Evolutionary conservation across 148 eudicot species (phyloP).

Genomic region (Spergularia marina): DNA sequence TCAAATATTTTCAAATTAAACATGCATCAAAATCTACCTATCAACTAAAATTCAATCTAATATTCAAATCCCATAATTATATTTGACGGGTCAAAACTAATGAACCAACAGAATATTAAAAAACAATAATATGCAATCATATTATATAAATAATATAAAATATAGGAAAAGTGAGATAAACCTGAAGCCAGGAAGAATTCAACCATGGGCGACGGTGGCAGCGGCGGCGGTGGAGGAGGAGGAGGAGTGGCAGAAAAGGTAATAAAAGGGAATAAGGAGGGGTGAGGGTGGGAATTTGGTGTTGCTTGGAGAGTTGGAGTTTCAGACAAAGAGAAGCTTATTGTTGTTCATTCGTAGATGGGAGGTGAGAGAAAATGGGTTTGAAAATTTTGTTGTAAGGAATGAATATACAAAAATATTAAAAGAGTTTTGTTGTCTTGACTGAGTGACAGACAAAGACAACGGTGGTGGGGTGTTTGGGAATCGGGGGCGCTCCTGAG

Average conservation of each 20-base stretch:
- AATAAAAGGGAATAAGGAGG: background rate
- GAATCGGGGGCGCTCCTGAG: background rate
- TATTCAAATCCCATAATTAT: background rate
- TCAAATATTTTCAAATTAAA: background rate
- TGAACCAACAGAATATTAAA: background rate
- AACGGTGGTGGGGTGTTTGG: background rate
- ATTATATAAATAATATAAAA: background rate
- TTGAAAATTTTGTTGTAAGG: background rate
- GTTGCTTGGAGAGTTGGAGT: constrained; percentile 5
- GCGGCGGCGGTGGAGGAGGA: background rate
- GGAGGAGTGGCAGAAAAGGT: background rate
- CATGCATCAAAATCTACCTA: background rate
- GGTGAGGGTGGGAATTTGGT: background rate
- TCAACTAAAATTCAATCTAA: background rate
- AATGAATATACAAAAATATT: background rate
- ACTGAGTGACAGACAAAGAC: background rate
- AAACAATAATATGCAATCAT: too few species aligned
- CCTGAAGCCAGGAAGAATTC: constrained; percentile 15
- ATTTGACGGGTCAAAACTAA: background rate
- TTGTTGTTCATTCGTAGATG: background rate
- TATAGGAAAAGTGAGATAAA: background rate
- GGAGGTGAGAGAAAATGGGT: background rate
- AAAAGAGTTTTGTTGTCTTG: background rate
- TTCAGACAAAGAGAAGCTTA: constrained; percentile 11
- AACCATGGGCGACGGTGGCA: background rate